phyloP scores from a whole-genome alignment of 2,329 filamentous ascomycete species.

The Colletotrichum trifolii region DNA sequence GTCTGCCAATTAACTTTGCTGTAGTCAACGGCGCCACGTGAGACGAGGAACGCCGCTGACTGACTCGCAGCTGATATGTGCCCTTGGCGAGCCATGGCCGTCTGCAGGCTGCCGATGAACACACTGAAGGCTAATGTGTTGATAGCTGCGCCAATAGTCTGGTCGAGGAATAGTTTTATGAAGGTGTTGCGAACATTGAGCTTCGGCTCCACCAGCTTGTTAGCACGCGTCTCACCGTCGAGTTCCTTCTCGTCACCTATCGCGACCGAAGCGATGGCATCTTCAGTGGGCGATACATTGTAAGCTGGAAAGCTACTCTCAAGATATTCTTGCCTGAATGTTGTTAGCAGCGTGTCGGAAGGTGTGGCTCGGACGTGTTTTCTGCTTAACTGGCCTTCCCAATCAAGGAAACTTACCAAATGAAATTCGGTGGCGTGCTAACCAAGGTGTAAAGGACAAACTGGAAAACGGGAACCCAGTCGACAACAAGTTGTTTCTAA shows the following conservation, averaged over 20 bases:
- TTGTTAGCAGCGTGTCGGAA: conserved; percentile 37
- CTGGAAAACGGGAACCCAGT: conserved; percentile 76
- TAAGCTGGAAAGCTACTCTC: conserved; percentile 80
- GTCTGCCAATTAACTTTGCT: conserved; percentile 55
- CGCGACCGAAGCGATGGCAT: conserved; percentile 53
- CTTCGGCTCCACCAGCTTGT: conserved; percentile 58
- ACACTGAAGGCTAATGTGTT: conserved; percentile 75
- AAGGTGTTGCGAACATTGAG: conserved; percentile 72
- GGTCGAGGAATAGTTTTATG: conserved; percentile 76
- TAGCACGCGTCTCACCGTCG: conserved; percentile 47
- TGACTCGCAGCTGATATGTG: conserved; percentile 48
- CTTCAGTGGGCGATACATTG: conserved; percentile 53
- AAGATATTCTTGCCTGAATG: conserved; percentile 76
- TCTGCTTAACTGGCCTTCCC: neutral
- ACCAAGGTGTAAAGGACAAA: conserved; percentile 81
- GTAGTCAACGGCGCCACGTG: conserved; percentile 56
- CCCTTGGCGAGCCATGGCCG: conserved; percentile 54
- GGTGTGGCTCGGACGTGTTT: neutral
- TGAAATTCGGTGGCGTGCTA: conserved; percentile 83
- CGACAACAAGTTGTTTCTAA: conserved; percentile 70
- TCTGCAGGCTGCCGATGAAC: conserved; percentile 67
- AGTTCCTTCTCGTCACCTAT: conserved; percentile 54
- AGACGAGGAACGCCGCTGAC: conserved; percentile 44
- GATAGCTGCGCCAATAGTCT: conserved; percentile 71
- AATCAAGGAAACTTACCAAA: conserved; percentile 67